Evolutionary conservation across 768 basidiomycete genomes (phyloP).

Genomic region (Boletus vermiculosoides): DNA sequence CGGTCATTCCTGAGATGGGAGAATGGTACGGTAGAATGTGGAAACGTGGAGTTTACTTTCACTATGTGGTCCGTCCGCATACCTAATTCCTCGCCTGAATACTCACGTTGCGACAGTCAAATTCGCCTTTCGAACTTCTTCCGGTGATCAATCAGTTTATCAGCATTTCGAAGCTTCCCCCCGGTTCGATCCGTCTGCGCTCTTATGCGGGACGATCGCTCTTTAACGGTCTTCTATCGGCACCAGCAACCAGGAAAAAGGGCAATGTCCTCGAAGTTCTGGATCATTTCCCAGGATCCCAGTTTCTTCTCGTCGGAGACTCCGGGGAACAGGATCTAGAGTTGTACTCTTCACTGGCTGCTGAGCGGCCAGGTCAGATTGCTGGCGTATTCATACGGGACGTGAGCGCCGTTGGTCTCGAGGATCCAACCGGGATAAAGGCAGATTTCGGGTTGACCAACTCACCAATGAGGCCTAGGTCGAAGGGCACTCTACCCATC

Average conservation of each 20-base stretch:
- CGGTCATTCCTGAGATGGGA: conserved; percentile 79
- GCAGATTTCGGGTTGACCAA: not conserved
- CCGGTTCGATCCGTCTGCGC: conserved; percentile 74
- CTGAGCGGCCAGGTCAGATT: conserved; percentile 66
- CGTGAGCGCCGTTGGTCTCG: conserved; percentile 46
- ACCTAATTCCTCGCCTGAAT: not conserved
- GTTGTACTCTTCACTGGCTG: conserved; percentile 76
- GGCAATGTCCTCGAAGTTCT: conserved; percentile 77
- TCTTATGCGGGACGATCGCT: conserved; percentile 84
- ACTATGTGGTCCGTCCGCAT: conserved; percentile 73
- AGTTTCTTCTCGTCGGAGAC: conserved; percentile 87
- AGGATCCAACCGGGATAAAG: conserved; percentile 61
- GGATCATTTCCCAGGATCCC: conserved; percentile 66
- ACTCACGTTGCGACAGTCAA: conserved; percentile 55
- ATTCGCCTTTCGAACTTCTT: conserved; percentile 82
- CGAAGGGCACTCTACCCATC: conserved; percentile 8
- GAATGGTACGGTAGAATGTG: conserved; percentile 75
- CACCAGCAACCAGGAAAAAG: conserved; percentile 81
- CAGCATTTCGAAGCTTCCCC: conserved; percentile 62
- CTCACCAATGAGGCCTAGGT: conserved; percentile 5
- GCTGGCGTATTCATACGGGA: conserved; percentile 84
- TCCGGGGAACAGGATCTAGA: conserved; percentile 95
- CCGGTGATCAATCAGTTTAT: conserved; percentile 80
- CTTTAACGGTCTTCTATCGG: conserved; percentile 78
- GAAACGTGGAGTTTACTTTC: conserved; percentile 71